Conservation (phyloP, 1,284 basidiomycete species). For the Heterobasidion irregulare region DNA sequence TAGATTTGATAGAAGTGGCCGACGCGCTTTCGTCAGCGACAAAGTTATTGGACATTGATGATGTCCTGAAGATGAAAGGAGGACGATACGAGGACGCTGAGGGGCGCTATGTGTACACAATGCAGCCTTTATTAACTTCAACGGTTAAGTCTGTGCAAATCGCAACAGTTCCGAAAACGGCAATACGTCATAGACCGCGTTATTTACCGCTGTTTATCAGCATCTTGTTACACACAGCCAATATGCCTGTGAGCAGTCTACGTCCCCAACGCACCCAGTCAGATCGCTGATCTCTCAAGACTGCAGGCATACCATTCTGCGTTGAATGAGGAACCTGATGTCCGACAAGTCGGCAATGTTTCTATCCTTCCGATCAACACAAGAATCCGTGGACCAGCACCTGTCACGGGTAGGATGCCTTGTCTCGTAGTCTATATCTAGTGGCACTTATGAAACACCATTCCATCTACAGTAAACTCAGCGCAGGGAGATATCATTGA, state of each 20-base stretch:
- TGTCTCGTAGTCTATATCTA: not conserved
- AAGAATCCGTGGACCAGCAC: conserved; percentile 87
- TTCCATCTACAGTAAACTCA: conserved; percentile 56
- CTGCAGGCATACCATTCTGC: conserved; percentile 91
- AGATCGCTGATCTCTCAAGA: not conserved
- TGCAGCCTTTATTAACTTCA: too few species aligned
- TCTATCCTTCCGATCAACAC: conserved; percentile 88
- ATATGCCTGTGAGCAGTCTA: conserved; percentile 48
- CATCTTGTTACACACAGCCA: not conserved
- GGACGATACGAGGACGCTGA: not conserved
- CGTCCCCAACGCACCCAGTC: not conserved
- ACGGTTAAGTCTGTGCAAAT: too few species aligned
- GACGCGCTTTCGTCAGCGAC: conserved; percentile 31
- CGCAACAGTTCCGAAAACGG: not conserved
- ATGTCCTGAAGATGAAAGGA: not conserved
- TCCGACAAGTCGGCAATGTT: conserved; percentile 85
- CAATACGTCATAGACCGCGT: not conserved
- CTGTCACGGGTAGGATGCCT: conserved; percentile 39
- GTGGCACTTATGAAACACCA: conserved; percentile 6
- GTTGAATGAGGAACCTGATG: conserved; percentile 82
- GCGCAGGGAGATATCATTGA: conserved; percentile 87
- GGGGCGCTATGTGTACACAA: too few species aligned
- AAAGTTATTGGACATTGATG: not conserved
- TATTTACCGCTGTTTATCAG: conserved; percentile 1
- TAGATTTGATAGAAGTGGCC: conserved; percentile 35